phyloP scores from a whole-genome alignment of 768 basidiomycete genomes.

The Suillus plorans region DNA sequence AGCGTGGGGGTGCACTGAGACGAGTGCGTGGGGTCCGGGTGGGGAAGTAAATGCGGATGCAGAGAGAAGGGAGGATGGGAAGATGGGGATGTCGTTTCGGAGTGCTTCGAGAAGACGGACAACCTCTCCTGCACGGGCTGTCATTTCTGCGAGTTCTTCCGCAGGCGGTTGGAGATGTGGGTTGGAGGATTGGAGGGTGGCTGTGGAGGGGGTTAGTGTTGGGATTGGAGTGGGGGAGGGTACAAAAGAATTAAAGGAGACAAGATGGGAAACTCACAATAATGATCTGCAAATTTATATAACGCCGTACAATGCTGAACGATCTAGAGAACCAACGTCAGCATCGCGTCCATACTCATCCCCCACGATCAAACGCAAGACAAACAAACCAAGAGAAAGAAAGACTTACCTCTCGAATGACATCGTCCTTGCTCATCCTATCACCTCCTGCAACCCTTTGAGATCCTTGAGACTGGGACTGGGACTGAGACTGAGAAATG shows the following conservation, averaged over 20 bases:
- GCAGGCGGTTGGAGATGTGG: conserved; percentile 52
- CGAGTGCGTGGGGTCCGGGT: conserved; percentile 9
- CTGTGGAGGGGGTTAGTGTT: not conserved
- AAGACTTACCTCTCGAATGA: conserved; percentile 2
- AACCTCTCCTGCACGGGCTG: conserved; percentile 61
- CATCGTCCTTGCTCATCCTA: conserved; percentile 2
- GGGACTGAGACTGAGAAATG: conserved; percentile 18
- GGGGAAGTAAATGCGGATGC: not conserved
- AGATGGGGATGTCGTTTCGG: conserved; percentile 7
- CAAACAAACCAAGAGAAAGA: too few relatives aligned
- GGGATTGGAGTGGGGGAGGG: not conserved
- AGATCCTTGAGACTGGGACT: conserved; percentile 24
- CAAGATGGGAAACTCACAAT: conserved; percentile 45
- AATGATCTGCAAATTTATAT: conserved; percentile 65
- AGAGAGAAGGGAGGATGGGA: conserved; percentile 22
- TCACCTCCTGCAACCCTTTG: not conserved
- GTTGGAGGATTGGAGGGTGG: conserved; percentile 36
- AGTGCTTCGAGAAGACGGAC: conserved; percentile 60
- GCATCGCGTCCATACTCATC: conserved; percentile 12
- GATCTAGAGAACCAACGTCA: conserved; percentile 40
- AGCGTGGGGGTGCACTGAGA: conserved; percentile 13
- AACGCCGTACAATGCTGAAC: conserved; percentile 59
- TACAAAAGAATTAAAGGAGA: not conserved
- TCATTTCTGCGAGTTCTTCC: conserved; percentile 69
- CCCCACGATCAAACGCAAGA: not conserved